Percentiles rank a stretch among this genome's conserved stretches.
These are phyloP conservation scores for Clavispora asparagi DNA, from an alignment of 805 yeast species.

Conservation along the genomic window DNA sequence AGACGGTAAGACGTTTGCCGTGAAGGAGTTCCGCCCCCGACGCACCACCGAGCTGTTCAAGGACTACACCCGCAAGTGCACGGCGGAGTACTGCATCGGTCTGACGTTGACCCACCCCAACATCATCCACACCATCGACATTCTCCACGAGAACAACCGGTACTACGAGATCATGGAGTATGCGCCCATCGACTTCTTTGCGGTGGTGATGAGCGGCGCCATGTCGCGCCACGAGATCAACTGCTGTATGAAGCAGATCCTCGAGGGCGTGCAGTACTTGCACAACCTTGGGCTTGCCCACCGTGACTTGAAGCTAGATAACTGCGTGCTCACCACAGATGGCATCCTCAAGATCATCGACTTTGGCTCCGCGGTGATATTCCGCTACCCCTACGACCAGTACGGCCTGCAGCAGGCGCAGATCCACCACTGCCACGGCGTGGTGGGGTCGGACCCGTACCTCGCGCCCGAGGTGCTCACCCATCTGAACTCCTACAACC, in stretches of 20 bases:
- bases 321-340: slow-evolving; percentile 69
- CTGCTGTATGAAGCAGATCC: slow-evolving; percentile 72
- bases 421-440: slow-evolving; percentile 46
- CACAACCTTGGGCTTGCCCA: slow-evolving; percentile 80
- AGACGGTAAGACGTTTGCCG: slow-evolving; percentile 74
- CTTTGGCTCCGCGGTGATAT: slow-evolving; percentile 81
- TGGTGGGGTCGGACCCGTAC: slow-evolving; percentile 84
- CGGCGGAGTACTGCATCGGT: slow-evolving; percentile 86
- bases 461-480: slow-evolving; percentile 75
- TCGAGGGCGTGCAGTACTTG: slow-evolving; percentile 66
- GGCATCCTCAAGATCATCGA: slow-evolving; percentile 78
- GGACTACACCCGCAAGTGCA: slow-evolving; percentile 81
- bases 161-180: slow-evolving; percentile 92
- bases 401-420: slow-evolving; percentile 40
- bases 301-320: slow-evolving; percentile 76
- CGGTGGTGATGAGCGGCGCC: slow-evolving; percentile 80
- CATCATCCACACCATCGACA: slow-evolving; percentile 73
- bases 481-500: slow-evolving; percentile 56
- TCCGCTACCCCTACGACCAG: slow-evolving; percentile 66
- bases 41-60: slow-evolving; percentile 64
- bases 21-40: slow-evolving; percentile 73
- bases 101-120: slow-evolving; percentile 78
- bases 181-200: slow-evolving; percentile 81
- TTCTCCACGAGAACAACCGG: slow-evolving; percentile 63
- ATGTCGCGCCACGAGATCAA: slow-evolving; percentile 79